Percentiles rank a stretch among this genome's conserved stretches.
Conservation (phyloP, 768 basidiomycete genomes). For the Collybia sordida region DNA sequence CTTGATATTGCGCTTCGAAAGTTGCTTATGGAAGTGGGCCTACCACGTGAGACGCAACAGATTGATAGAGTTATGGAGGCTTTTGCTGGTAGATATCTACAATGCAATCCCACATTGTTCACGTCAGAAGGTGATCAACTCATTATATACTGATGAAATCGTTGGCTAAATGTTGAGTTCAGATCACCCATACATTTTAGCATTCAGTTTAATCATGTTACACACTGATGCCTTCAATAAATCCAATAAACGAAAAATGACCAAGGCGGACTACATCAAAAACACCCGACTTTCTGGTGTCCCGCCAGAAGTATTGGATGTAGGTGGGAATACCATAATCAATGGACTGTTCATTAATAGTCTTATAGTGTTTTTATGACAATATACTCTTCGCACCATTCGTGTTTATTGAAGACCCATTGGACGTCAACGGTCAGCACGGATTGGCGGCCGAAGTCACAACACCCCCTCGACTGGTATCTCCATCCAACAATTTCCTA, state of each 20-base stretch:
- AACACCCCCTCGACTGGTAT: slow-evolving; percentile 22
- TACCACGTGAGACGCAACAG: slow-evolving; percentile 96
- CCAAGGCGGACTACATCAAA: slow-evolving; percentile 89
- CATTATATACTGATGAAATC: background rate
- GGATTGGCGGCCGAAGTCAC: slow-evolving; percentile 43
- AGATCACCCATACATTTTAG: slow-evolving; percentile 95
- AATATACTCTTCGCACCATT: slow-evolving; percentile 96
- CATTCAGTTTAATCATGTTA: slow-evolving; percentile 97
- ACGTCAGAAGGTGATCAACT: slow-evolving; percentile 61
- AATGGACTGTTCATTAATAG: slow-evolving; percentile 3
- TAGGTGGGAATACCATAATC: slow-evolving; percentile 34
- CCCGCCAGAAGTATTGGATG: slow-evolving; percentile 80
- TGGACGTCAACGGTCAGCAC: slow-evolving; percentile 63
- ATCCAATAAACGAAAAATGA: slow-evolving; percentile 97
- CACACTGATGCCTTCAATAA: slow-evolving; percentile 99
- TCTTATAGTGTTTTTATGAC: slow-evolving; percentile 84
- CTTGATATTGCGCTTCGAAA: slow-evolving; percentile 90
- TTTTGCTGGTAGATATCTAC: slow-evolving; percentile 81
- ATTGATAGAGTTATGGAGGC: slow-evolving; percentile 98
- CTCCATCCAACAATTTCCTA: slow-evolving; percentile 11
- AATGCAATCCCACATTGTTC: slow-evolving; percentile 83
- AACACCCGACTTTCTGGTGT: slow-evolving; percentile 90
- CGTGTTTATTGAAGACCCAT: slow-evolving; percentile 91
- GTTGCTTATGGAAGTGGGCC: slow-evolving; percentile 85
- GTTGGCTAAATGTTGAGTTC: slow-evolving; percentile 5